phyloP scores from a whole-genome alignment of 805 yeast species.

The Starmerella apis region DNA sequence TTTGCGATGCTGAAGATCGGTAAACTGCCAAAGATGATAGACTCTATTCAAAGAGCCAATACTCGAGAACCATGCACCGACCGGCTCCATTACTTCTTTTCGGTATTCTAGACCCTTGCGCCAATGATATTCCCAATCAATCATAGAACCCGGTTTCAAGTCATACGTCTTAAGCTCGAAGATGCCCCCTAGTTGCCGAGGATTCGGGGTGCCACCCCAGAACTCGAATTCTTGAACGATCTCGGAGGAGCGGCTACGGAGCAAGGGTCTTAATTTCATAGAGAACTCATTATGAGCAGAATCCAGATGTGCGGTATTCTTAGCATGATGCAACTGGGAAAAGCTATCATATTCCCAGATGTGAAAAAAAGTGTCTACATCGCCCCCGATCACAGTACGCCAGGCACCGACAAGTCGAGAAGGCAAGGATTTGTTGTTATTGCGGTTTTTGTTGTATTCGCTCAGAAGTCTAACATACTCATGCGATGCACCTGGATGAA shows the following conservation, averaged over 20 bases:
- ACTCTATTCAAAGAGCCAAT: constrained; percentile 36
- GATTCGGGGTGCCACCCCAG: constrained; percentile 40
- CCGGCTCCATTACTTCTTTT: constrained; percentile 41
- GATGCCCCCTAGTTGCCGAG: constrained; percentile 35
- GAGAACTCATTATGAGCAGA: constrained; percentile 21
- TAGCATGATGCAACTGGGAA: constrained; percentile 35
- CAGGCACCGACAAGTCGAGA: constrained; percentile 37
- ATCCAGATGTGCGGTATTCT: constrained; percentile 30
- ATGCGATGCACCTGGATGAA: constrained; percentile 30
- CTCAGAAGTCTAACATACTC: constrained; percentile 32
- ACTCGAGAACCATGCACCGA: constrained; percentile 39
- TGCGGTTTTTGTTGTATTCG: background rate
- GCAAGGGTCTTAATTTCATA: constrained; percentile 28
- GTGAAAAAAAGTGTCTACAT: constrained; percentile 35
- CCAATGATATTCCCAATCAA: constrained; percentile 40
- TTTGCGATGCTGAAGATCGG: constrained; percentile 37
- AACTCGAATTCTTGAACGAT: constrained; percentile 37
- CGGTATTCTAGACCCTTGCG: constrained; percentile 35
- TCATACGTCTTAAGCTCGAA: constrained; percentile 36
- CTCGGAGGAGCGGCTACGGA: constrained; percentile 31
- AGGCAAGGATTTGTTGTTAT: constrained; percentile 28
- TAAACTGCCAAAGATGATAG: constrained; percentile 39
- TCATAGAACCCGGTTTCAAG: constrained; percentile 34
- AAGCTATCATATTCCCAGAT: constrained; percentile 39
- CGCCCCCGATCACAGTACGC: constrained; percentile 35